phyloP scores from a whole-genome alignment of 345 rosid genomes.

The Conringia planisiliqua region DNA sequence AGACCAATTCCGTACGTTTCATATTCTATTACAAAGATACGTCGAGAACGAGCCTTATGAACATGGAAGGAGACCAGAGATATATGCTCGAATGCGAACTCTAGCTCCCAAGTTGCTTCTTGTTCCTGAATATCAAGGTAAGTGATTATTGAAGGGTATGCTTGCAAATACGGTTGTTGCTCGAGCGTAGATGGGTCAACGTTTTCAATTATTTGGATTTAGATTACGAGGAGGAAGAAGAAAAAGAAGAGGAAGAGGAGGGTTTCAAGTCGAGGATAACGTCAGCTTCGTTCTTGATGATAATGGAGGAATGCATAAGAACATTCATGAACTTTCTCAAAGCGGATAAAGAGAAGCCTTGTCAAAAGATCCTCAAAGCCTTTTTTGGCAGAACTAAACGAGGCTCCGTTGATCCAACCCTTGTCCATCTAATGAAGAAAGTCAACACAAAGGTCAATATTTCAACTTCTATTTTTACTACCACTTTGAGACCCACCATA shows the following conservation, averaged over 20 bases:
- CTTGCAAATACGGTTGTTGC: neutral
- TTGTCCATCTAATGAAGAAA: conserved; percentile 75
- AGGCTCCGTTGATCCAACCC: conserved; percentile 78
- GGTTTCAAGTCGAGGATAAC: conserved; percentile 67
- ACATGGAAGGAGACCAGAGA: conserved; percentile 89
- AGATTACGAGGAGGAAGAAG: conserved; percentile 49
- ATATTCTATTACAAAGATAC: conserved; percentile 82
- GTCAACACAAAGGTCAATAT: conserved; percentile 69
- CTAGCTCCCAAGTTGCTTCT: conserved; percentile 88
- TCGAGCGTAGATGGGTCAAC: neutral
- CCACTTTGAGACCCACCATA: neutral
- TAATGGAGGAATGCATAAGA: conserved; percentile 90
- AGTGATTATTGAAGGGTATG: neutral
- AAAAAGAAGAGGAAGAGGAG: conserved; percentile 60
- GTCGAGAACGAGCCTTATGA: conserved; percentile 94
- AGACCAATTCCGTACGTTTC: conserved; percentile 92
- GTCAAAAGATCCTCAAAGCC: conserved; percentile 57
- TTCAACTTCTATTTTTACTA: neutral
- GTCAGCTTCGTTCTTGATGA: conserved; percentile 70
- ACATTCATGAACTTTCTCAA: conserved; percentile 93
- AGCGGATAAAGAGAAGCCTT: conserved; percentile 78
- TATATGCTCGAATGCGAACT: conserved; percentile 90
- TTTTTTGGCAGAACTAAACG: conserved; percentile 63
- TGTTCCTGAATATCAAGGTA: conserved; percentile 94
- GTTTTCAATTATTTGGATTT: neutral